Evolutionary conservation across 345 rosid genomes (phyloP), one percentile per base, ranked within the genome.

Genomic region (Bruguiera parviflora): DNA sequence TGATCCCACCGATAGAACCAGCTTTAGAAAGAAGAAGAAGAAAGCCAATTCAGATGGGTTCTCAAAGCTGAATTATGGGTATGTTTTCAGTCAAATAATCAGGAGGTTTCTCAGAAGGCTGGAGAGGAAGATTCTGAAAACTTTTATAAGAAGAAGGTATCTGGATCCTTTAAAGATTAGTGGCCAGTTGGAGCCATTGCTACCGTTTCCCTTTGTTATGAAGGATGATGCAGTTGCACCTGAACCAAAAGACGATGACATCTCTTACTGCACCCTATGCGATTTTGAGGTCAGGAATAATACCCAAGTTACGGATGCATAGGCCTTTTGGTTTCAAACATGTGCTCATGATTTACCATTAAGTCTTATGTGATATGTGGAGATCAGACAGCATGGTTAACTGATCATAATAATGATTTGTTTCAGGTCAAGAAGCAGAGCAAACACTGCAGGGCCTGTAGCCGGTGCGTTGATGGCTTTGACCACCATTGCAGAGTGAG

Each of bases 401-500:
- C 58, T 11, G 6, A 27, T 28, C 18, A 10, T 15, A 29, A 15
- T 0, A 3, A 52, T 18, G 37, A 61, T 66, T 47, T 65, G 25
- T 68, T 67, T 70, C 67, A 91, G 97, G 99, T 95, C 73, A 92
- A 90, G 82, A 90, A 83, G 63, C 90, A 85, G 66, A 95, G 99
- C 84, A 95, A 95, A 84, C 99, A 95, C 66, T 92, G 99, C 66
- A 83, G 97, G 80, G 80, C 94, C 53, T 95, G 99, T 81, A 87
- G 92, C 80, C 80, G 97, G 5, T 95, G 97, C 79, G 96, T 90
- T 43, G 99, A 95, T 79, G 97, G 99, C 68, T 95, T 95, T 78
- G 99, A 95, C 79, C 99, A 95, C 75, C 99, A 95, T 78, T 95
- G 98, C 86, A 83, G 97, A 82, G 98, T 91, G 84, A 72, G 78